A percentile compares a stretch with the other conserved stretches of the same genome.
Conservation (phyloP, 2,329 filamentous ascomycete species). For the Mariannaea sp. region DNA sequence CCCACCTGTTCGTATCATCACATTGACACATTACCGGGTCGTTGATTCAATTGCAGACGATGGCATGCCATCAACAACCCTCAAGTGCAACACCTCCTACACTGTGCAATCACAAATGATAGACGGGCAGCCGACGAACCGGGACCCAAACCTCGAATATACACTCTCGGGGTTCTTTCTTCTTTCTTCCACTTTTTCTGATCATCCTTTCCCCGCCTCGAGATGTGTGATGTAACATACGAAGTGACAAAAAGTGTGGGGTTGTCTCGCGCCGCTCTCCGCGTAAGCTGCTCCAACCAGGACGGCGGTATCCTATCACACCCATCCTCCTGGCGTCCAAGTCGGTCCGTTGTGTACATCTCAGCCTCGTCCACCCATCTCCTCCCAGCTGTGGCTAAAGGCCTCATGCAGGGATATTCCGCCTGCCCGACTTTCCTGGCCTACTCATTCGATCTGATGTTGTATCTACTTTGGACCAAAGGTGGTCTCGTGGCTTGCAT, state of each 20-base stretch:
- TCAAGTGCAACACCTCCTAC: neutral
- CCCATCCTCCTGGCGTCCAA: slow-evolving; percentile 28
- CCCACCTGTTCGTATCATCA: too few relatives aligned
- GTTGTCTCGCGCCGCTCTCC: slow-evolving; percentile 36
- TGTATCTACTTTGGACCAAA: neutral
- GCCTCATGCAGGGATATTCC: slow-evolving; percentile 3
- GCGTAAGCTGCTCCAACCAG: slow-evolving; percentile 33
- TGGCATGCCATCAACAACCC: neutral
- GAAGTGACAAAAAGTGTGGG: slow-evolving; percentile 31
- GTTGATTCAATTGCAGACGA: too few relatives aligned
- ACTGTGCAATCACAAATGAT: neutral
- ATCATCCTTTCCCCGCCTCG: slow-evolving; percentile 9
- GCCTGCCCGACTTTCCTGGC: slow-evolving; percentile 8
- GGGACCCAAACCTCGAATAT: neutral
- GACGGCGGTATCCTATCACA: slow-evolving; percentile 39
- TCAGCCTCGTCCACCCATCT: neutral
- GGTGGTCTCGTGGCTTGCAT: neutral
- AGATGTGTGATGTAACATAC: slow-evolving; percentile 19
- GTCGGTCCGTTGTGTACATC: slow-evolving; percentile 37
- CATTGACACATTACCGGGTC: neutral
- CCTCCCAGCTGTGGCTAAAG: neutral
- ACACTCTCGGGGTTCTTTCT: neutral
- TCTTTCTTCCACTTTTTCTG: neutral
- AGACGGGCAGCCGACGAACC: neutral
- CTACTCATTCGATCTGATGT: neutral